Percentiles rank a stretch among this genome's conserved stretches.
Conservation (phyloP, 495 filamentous ascomycete species). For the Filosporella fistucella region DNA sequence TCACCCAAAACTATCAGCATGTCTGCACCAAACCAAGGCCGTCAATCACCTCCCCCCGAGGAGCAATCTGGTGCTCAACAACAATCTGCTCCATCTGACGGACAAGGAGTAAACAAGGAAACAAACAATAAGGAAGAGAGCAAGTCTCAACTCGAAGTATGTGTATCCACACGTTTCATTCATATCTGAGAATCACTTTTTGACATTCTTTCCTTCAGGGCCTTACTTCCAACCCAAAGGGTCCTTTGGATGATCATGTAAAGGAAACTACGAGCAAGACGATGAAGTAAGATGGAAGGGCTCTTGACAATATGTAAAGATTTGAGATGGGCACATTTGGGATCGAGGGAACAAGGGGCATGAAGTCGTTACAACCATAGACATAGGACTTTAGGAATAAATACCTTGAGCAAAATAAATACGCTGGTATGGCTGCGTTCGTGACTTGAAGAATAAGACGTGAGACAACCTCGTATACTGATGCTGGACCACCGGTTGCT, state of each 20-base stretch:
- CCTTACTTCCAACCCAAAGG: constrained; percentile 63
- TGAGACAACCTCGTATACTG: too few relatives aligned
- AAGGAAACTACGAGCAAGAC: constrained; percentile 38
- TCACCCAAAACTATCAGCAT: constrained; percentile 32
- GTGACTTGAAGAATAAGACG: too few relatives aligned
- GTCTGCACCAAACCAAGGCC: constrained; percentile 59
- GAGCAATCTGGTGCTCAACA: constrained; percentile 60
- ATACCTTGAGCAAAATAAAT: too few relatives aligned
- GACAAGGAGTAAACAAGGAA: constrained; percentile 40
- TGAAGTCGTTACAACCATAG: too few relatives aligned
- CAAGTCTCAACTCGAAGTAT: constrained; percentile 42
- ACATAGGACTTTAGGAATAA: too few relatives aligned
- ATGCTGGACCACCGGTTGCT: too few relatives aligned
- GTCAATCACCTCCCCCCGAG: constrained; percentile 79
- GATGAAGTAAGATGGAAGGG: neutral
- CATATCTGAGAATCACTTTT: neutral
- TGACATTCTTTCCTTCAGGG: constrained; percentile 27
- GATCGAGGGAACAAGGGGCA: too few relatives aligned
- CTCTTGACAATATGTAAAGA: too few relatives aligned
- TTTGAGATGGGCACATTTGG: too few relatives aligned
- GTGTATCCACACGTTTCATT: neutral
- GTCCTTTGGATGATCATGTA: constrained; percentile 63
- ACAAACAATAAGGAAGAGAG: constrained; percentile 44
- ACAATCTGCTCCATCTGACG: constrained; percentile 31
- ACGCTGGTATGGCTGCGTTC: too few relatives aligned